A percentile compares a stretch with the other conserved stretches of the same genome.
Evolutionary conservation across 2,329 filamentous ascomycete genomes (phyloP).

Genomic region (Phaeosphaeria sp.): DNA sequence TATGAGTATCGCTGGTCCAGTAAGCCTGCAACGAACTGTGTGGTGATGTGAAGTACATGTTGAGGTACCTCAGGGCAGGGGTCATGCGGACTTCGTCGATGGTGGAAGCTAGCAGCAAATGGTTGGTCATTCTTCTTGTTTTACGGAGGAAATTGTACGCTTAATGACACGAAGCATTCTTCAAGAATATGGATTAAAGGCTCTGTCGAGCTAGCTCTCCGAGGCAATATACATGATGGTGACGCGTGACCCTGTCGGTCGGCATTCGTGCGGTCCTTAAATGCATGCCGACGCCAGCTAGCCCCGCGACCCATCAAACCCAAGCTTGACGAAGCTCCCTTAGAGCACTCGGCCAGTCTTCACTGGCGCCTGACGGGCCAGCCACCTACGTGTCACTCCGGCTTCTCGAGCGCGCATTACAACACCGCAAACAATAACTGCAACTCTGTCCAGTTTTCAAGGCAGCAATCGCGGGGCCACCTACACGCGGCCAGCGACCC

Average conservation of each 20-base stretch:
- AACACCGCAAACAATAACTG: constrained; percentile 3
- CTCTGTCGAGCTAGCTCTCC: constrained; percentile 6
- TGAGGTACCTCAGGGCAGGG: background rate
- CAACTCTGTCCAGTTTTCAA: constrained; percentile 6
- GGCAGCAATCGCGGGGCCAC: constrained; percentile 10
- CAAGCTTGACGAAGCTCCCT: constrained; percentile 13
- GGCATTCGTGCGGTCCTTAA: constrained; percentile 9
- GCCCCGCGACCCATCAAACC: constrained; percentile 25
- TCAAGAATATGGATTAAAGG: background rate
- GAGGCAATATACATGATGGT: constrained; percentile 15
- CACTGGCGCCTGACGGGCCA: constrained; percentile 21
- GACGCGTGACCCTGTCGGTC: constrained; percentile 5
- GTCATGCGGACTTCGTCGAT: background rate
- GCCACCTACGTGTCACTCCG: constrained; percentile 12
- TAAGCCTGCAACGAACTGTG: constrained; percentile 27
- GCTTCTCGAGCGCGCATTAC: constrained; percentile 9
- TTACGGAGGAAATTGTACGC: background rate
- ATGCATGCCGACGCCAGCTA: constrained; percentile 13
- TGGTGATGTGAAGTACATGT: constrained; percentile 20
- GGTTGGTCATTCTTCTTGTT: background rate
- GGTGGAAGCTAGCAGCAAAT: background rate
- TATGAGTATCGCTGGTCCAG: constrained; percentile 27
- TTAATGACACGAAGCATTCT: background rate
- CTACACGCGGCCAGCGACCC: background rate
- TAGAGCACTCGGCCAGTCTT: constrained; percentile 15